Evolutionary conservation across 1,284 basidiomycete species (phyloP), one percentile per base, ranked within the genome.

Genomic region (Macrocystidia cucumis): DNA sequence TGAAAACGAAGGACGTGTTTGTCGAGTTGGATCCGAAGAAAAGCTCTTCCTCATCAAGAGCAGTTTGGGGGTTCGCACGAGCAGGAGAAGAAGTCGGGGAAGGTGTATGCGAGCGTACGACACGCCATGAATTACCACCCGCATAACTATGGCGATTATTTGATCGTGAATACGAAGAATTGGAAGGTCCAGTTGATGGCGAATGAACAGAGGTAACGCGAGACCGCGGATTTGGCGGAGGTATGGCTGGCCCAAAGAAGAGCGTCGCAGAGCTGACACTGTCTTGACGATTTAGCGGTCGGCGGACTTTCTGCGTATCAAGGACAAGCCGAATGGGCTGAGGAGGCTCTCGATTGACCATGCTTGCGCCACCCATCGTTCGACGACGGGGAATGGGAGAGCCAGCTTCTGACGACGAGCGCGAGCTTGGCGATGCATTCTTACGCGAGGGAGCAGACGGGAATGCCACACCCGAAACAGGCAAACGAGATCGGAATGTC

Each of bases 161-260:
- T 5, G 58, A 52, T 42, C 53, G 66, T n/a, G 39, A n/a, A n/a
- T n/a, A n/a, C n/a, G n/a, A n/a, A n/a, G n/a, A n/a, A n/a, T n/a
- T n/a, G n/a, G n/a, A n/a, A n/a, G n/a, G n/a, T n/a, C n/a, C n/a
- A n/a, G n/a, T n/a, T n/a, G n/a, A n/a, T n/a, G n/a, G n/a, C n/a
- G n/a, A n/a, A n/a, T n/a, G n/a, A n/a, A n/a, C n/a, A n/a, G n/a
- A n/a, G n/a, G n/a, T n/a, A n/a, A n/a, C n/a, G n/a, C n/a, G n/a
- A n/a, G n/a, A n/a, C 43, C 2, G 54, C 43, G 34, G 37, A 36
- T 16, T 28, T 33, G 24, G 43, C 38, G 25, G 32, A 30, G 67
- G 60, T 39, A 84, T 80, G 19, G 72, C 47, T 4, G 82, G 80
- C 1, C 81, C 80, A 45, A 86, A 86, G 54, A 87, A 86, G 4